These are phyloP conservation scores for Alisma plantagoaquatica DNA, from an alignment of 106 monocot species.

Conservation along the genomic window DNA sequence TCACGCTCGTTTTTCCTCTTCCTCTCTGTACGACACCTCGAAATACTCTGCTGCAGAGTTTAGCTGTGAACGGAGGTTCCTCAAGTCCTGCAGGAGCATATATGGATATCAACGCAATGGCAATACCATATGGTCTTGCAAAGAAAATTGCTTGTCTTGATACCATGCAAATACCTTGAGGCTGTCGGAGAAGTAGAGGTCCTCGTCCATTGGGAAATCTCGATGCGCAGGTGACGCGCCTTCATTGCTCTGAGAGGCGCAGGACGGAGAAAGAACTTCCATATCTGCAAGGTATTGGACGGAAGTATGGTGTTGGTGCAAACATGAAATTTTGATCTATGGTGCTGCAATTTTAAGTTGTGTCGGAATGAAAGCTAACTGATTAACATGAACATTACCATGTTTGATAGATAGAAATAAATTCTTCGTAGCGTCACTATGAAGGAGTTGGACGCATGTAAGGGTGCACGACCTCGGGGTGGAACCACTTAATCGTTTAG, in stretches of 20 bases:
- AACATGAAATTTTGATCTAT: too few species aligned
- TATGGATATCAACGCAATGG: not conserved
- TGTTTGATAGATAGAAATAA: too few species aligned
- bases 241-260: too few species aligned
- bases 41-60: conserved; percentile 97
- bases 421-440: too few species aligned
- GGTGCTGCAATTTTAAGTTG: too few species aligned
- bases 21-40: conserved; percentile 61
- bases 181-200: conserved; percentile 58
- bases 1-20: conserved; percentile 73
- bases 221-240: conserved; percentile 27
- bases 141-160: not conserved
- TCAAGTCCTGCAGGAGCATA: conserved; percentile 49
- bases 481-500: too few species aligned
- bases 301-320: too few species aligned
- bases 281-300: too few species aligned
- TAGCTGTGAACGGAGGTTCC: conserved; percentile 65
- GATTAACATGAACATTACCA: too few species aligned
- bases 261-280: conserved; percentile 20
- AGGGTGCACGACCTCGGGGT: too few species aligned
- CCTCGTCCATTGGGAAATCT: conserved; percentile 46
- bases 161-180: conserved; percentile 48
- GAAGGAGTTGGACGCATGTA: too few species aligned
- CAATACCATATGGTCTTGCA: not conserved
- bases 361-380: too few species aligned